Evolutionary conservation across 2,329 filamentous ascomycete genomes (phyloP).

Genomic region (Beauveria sp.): DNA sequence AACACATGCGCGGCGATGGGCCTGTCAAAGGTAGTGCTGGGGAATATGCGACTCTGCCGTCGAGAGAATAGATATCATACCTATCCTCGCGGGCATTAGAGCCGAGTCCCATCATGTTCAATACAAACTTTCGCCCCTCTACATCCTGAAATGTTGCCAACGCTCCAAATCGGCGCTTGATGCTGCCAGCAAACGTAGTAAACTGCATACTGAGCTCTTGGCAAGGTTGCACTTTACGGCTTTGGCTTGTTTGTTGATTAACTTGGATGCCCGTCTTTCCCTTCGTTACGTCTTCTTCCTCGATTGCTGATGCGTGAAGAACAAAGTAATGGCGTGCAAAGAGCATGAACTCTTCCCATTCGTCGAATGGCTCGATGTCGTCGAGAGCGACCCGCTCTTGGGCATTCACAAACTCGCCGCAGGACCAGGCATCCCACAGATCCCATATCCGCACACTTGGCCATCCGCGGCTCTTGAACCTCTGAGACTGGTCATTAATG

Average conservation of each 20-base stretch:
- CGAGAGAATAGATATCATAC: conserved; percentile 40
- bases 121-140: conserved; percentile 36
- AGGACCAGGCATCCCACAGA: conserved; percentile 78
- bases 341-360: conserved; percentile 90
- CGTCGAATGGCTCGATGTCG: conserved; percentile 75
- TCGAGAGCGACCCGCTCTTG: conserved; percentile 58
- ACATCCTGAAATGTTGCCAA: conserved; percentile 33
- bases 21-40: conserved; percentile 23
- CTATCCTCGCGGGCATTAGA: conserved; percentile 38
- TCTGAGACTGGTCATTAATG: conserved; percentile 54
- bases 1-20: conserved; percentile 54
- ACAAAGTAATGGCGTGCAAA: conserved; percentile 82
- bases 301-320: conserved; percentile 46
- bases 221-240: neutral
- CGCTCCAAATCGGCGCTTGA: conserved; percentile 53
- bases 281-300: neutral
- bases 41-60: conserved; percentile 15
- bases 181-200: neutral
- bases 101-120: conserved; percentile 37
- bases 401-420: conserved; percentile 54
- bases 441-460: conserved; percentile 51
- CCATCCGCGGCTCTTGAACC: conserved; percentile 69
- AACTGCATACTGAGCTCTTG: neutral
- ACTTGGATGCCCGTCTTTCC: too few species aligned
- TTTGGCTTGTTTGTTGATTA: too few species aligned